A percentile compares a stretch with the other conserved stretches of the same genome.
These are phyloP conservation scores for Aureobasidium lini DNA, from an alignment of 2,329 filamentous ascomycete genomes.

Conservation along the genomic window DNA sequence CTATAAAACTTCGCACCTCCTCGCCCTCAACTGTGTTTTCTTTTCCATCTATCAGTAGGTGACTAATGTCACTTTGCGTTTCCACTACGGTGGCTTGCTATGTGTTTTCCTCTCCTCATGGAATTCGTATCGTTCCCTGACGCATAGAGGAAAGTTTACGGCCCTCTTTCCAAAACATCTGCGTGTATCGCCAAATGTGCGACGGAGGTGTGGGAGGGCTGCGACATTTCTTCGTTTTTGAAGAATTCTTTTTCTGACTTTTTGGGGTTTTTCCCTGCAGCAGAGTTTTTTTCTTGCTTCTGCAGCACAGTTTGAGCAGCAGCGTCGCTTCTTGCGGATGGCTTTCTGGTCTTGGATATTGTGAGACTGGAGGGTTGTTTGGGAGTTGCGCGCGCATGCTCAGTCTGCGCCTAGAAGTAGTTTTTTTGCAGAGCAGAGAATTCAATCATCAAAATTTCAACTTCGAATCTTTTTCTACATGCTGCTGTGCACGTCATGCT, in stretches of 20 bases:
- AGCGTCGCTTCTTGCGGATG: neutral
- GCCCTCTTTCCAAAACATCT: conserved; percentile 33
- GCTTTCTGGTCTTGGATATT: conserved; percentile 9
- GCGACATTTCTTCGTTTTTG: conserved; percentile 22
- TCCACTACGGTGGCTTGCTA: conserved; percentile 37
- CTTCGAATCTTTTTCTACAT: too few relatives aligned
- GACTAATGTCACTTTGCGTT: conserved; percentile 27
- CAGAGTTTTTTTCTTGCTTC: neutral
- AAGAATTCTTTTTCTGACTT: neutral
- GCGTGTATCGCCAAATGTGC: conserved; percentile 25
- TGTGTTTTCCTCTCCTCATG: conserved; percentile 30
- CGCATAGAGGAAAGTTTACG: conserved; percentile 32
- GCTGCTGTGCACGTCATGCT: too few relatives aligned
- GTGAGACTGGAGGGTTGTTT: neutral
- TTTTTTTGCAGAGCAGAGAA: too few relatives aligned
- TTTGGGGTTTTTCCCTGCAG: neutral
- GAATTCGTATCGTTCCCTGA: conserved; percentile 39
- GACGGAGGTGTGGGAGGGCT: conserved; percentile 38
- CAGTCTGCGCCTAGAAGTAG: too few relatives aligned
- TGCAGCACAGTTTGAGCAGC: neutral
- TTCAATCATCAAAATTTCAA: too few relatives aligned
- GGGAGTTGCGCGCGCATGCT: neutral
- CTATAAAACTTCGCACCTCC: conserved; percentile 12
- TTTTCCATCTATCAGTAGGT: conserved; percentile 18
- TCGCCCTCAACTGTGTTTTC: conserved; percentile 11